Base-by-base conservation (phyloP, 768 basidiomycete genomes). In the Psilocybe cubensis region DNA sequence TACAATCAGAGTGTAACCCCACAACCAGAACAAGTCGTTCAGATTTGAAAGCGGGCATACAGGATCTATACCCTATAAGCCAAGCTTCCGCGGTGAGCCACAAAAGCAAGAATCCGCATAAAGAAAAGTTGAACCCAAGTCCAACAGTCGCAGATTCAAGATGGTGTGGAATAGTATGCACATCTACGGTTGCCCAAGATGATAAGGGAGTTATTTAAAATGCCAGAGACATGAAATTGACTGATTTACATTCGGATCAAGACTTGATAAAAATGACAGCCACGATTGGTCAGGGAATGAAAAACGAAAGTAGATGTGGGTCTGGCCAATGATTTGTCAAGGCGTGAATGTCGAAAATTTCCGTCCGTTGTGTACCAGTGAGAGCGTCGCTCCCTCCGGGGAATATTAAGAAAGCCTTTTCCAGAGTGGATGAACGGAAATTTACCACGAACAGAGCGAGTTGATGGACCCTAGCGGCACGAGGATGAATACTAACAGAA, bases 381-480 rank as follows among this genome's bases (percentile, higher is more conserved):
- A 38, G n/a, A n/a, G n/a, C 5, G 1, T 14, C 14, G 31, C 9
- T 33, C 31, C 31, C 14, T 33, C 38, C 62, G 58, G 56, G 62
- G 35, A 51, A 49, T 35, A 63, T 31, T 50, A 29, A 46, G 54
- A 48, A 55, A n/a, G 42, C 58, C 62, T 53, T 40, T 3, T 24
- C 40, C 58, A 42, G 46, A 40, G 44, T 43, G 14, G 20, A 43
- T 44, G 35, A 33, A 49, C n/a, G 24, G 27, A 23, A 48, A 25
- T 48, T 48, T 48, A 27, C 55, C 46, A 53, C 56, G 55, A 57
- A 53, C 43, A 52, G 48, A 52, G 28, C 31, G 41, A 52, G 25
- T 35, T 52, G 51, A 50, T 42, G 41, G 24, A 52, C 58, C 55
- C 55, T 59, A 59, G 23, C 33, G 38, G 50, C 58, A 59, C 55